Evolutionary conservation across 345 rosid species (phyloP).

Genomic region (Limnanthes douglasii): DNA sequence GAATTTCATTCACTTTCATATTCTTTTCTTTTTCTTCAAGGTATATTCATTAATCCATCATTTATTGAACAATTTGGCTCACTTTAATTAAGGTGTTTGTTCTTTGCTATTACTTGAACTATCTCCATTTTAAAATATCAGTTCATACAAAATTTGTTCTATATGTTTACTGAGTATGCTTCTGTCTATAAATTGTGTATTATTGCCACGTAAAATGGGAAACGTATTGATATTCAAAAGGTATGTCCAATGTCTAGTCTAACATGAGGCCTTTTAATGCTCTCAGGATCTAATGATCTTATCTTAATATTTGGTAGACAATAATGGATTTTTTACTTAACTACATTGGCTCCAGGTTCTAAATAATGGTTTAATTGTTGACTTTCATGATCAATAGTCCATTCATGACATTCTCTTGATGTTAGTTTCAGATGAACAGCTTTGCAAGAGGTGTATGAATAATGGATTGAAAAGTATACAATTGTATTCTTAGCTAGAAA

Average conservation of each 20-base stretch:
- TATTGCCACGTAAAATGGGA: slow-evolving; percentile 83
- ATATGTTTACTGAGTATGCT: slow-evolving; percentile 30
- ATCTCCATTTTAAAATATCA: slow-evolving; percentile 1
- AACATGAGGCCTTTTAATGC: not conserved
- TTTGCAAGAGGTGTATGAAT: slow-evolving; percentile 60
- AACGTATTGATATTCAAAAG: slow-evolving; percentile 75
- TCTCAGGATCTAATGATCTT: not conserved
- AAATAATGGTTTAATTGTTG: slow-evolving; percentile 69
- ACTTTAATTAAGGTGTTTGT: slow-evolving; percentile 71
- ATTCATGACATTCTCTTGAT: slow-evolving; percentile 56
- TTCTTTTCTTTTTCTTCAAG: too few species aligned
- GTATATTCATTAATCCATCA: slow-evolving; percentile 87
- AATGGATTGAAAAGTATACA: slow-evolving; percentile 60
- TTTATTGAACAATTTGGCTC: slow-evolving; percentile 80
- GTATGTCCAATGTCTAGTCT: slow-evolving; percentile 13
- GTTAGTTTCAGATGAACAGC: slow-evolving; percentile 60
- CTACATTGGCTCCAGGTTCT: too few species aligned
- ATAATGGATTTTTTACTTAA: slow-evolving; percentile 2
- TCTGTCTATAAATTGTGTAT: slow-evolving; percentile 81
- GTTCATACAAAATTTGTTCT: not conserved
- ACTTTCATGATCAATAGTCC: slow-evolving; percentile 58
- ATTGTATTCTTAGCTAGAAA: slow-evolving; percentile 62
- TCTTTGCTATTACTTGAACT: slow-evolving; percentile 1
- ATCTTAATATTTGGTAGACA: not conserved
- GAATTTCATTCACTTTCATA: too few species aligned